These are phyloP conservation scores for Penium margaritaceum DNA, from an alignment of 139 green algal genomes.

Conservation along the genomic window DNA sequence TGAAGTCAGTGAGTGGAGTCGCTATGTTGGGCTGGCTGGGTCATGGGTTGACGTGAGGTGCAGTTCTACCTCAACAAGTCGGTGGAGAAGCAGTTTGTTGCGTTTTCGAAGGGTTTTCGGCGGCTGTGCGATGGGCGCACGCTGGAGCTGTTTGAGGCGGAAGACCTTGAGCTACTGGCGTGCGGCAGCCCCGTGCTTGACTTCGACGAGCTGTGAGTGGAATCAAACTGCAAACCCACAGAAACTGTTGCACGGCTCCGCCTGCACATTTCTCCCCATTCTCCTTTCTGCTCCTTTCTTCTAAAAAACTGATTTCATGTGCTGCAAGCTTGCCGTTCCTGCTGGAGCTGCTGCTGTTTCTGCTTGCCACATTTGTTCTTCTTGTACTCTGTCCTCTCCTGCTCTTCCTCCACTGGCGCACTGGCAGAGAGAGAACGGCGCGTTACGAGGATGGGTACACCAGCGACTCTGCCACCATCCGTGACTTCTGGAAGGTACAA, in stretches of 20 bases:
- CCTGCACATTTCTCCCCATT: too few species aligned
- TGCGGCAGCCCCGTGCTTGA: conserved; percentile 52
- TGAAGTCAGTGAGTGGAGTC: too few species aligned
- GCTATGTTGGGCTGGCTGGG: too few species aligned
- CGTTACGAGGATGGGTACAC: conserved; percentile 69
- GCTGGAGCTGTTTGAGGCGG: conserved; percentile 56
- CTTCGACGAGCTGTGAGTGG: background rate
- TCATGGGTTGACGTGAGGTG: too few species aligned
- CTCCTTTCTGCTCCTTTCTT: background rate
- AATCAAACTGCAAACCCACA: too few species aligned
- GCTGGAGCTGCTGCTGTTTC: background rate
- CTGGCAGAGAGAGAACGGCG: conserved; percentile 47
- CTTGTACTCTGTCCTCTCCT: background rate
- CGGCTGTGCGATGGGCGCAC: conserved; percentile 38
- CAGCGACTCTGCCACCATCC: conserved; percentile 43
- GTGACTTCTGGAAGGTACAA: conserved; percentile 71
- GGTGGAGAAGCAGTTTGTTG: conserved; percentile 64
- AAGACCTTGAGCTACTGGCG: conserved; percentile 74
- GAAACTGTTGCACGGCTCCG: too few species aligned
- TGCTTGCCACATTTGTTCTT: background rate
- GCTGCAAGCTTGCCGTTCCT: background rate
- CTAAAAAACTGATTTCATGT: background rate
- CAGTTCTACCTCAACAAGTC: conserved; percentile 52
- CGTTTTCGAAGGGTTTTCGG: conserved; percentile 59
- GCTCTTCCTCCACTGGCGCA: background rate